Percentiles rank a stretch among this genome's conserved stretches.
Conservation (phyloP, 495 filamentous ascomycete genomes). For the Gamarada debralockiae region DNA sequence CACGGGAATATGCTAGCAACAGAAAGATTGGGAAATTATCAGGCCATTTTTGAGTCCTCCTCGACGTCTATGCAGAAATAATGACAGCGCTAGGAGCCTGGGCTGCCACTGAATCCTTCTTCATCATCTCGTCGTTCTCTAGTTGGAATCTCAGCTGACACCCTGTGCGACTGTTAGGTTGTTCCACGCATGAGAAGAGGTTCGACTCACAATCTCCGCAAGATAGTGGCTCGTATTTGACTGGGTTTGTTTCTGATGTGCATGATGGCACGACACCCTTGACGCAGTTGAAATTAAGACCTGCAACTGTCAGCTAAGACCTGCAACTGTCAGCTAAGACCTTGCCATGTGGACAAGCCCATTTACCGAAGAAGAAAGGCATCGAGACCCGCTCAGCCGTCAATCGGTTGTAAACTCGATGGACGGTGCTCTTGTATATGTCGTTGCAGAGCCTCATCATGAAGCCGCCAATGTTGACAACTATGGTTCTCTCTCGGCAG, state of each 20-base stretch:
- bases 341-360: not conserved
- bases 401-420: conserved; percentile 20
- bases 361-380: conserved; percentile 51
- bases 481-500: conserved; percentile 52
- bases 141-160: conserved; percentile 36
- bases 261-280: conserved; percentile 48
- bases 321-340: not conserved
- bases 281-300: conserved; percentile 43
- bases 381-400: conserved; percentile 40
- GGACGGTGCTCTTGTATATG: conserved; percentile 54
- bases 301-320: conserved; percentile 2
- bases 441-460: conserved; percentile 61
- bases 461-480: conserved; percentile 66
- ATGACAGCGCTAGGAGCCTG: conserved; percentile 34
- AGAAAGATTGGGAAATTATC: no score
- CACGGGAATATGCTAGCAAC: no score
- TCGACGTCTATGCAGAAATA: conserved; percentile 21
- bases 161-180: conserved; percentile 26
- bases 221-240: conserved; percentile 53
- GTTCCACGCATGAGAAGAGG: not conserved
- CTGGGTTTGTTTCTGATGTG: conserved; percentile 46
- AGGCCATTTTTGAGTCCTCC: no score
- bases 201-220: conserved; percentile 44
- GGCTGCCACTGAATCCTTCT: conserved; percentile 19
- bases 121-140: conserved; percentile 31